A percentile compares a stretch with the other conserved stretches of the same genome.
Conservation (phyloP, 2,329 filamentous ascomycete species). For the Alternaria sp. region DNA sequence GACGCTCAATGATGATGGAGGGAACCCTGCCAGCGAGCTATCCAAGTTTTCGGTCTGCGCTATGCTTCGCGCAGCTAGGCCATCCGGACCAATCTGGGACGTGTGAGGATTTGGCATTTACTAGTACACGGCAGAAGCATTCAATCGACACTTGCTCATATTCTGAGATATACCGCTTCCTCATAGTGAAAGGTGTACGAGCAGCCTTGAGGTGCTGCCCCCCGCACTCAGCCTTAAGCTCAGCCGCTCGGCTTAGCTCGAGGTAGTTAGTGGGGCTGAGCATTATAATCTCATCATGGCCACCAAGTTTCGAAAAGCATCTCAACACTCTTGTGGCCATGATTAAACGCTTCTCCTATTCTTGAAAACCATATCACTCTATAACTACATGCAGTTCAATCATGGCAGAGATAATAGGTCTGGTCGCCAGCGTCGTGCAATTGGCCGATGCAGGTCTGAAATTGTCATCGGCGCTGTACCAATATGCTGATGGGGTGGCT, state of each 20-base stretch:
- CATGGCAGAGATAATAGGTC: constrained; percentile 38
- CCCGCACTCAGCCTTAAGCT: constrained; percentile 6
- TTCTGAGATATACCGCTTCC: not conserved
- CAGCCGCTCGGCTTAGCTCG: constrained; percentile 6
- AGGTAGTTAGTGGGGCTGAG: not conserved
- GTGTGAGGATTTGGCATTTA: not conserved
- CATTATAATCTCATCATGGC: not conserved
- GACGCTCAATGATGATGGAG: constrained; percentile 33
- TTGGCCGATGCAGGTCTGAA: constrained; percentile 41
- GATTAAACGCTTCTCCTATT: not conserved
- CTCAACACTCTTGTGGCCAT: not conserved
- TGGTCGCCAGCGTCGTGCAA: constrained; percentile 45
- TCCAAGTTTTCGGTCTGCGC: constrained; percentile 15
- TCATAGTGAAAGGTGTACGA: not conserved
- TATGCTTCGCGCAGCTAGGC: constrained; percentile 3
- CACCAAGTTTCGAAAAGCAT: not conserved
- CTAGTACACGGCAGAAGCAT: not conserved
- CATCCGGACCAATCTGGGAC: not conserved
- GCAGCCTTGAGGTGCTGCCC: not conserved
- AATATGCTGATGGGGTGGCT: constrained; percentile 43
- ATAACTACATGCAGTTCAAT: not conserved
- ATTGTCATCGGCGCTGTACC: constrained; percentile 40
- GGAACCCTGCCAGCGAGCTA: constrained; percentile 9
- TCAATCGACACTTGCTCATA: not conserved
- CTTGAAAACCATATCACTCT: not conserved